Base-by-base conservation (phyloP, 805 yeast genomes). In the Dipodascus albidus region DNA sequence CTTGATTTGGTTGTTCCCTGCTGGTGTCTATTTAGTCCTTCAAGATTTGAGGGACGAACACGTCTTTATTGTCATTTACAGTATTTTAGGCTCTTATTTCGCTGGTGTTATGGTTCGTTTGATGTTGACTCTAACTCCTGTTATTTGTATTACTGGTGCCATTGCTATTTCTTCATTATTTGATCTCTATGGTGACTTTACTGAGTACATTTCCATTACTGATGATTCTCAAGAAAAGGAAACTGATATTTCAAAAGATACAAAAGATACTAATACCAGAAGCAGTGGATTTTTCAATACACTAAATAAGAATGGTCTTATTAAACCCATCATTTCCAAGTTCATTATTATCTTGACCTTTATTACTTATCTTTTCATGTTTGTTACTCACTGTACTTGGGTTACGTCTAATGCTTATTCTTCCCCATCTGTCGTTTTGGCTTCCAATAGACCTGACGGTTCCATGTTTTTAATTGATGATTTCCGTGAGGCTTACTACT, bases 81-180 rank as follows among this genome's bases (percentile, higher is more conserved):
- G 91, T 23, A 95, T 95, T 17, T 75, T 95, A 59, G 93, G 93
- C 63, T 86, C 96, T 6, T 93, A 93, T 70, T 93, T 93, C 70
- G 96, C 99, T 1, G 99, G 99, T 67, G 99, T 93, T 53, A 93
- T 93, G 99, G 93, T 93, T 55, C 86, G 99, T 72, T 78, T 93
- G 69, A 91, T 93, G 95, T 76, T 93, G 65, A 93, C 99, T 41
- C 77, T 93, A 67, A 93, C 99, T 23, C 99, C 99, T 23, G 81
- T 95, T 56, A 86, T 93, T 53, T 93, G 98, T 79, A 96, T 91
- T 49, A 76, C 88, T 59, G 96, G 85, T 52, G 97, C 95, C 44
- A 79, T 95, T 59, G 89, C 98, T 2, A 64, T 93, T 59, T 86
- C 96, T 49, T 83, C 86, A 63, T 68, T 93, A 53, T 81, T 90